phyloP scores from a whole-genome alignment of 73 alveolate genomes.

The Symbiodinium natans region DNA sequence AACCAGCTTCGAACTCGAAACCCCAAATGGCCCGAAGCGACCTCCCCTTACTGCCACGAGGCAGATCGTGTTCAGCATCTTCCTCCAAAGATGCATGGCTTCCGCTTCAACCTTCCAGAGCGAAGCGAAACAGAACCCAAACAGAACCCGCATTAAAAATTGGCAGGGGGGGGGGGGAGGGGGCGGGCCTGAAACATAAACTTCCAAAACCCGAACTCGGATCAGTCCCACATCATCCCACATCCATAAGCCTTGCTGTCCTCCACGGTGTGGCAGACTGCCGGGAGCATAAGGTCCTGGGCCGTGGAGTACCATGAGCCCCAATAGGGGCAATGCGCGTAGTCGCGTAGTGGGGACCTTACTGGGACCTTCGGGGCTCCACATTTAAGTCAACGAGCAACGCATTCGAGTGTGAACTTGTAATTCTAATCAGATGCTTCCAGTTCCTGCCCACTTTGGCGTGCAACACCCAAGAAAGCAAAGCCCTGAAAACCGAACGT shows the following conservation, averaged over 20 bases:
- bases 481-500: too few species aligned
- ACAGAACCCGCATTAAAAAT: too few species aligned
- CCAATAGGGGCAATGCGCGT: not conserved
- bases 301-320: not conserved
- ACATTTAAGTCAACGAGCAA: not conserved
- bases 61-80: slow-evolving; percentile 34
- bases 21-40: too few species aligned
- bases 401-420: not conserved
- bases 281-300: slow-evolving; percentile 40
- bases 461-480: not conserved
- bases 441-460: not conserved
- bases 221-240: too few species aligned
- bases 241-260: slow-evolving; percentile 1
- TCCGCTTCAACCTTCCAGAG: slow-evolving; percentile 44
- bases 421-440: not conserved
- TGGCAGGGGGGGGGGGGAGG: not conserved
- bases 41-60: not conserved
- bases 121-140: too few species aligned
- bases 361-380: not conserved
- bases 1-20: too few species aligned
- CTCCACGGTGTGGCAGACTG: slow-evolving; percentile 61
- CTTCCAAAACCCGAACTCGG: too few species aligned
- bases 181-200: too few species aligned
- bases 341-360: not conserved
- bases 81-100: slow-evolving; percentile 28